phyloP scores from a whole-genome alignment of 2,329 filamentous ascomycete genomes.

The Claviceps sorghi region DNA sequence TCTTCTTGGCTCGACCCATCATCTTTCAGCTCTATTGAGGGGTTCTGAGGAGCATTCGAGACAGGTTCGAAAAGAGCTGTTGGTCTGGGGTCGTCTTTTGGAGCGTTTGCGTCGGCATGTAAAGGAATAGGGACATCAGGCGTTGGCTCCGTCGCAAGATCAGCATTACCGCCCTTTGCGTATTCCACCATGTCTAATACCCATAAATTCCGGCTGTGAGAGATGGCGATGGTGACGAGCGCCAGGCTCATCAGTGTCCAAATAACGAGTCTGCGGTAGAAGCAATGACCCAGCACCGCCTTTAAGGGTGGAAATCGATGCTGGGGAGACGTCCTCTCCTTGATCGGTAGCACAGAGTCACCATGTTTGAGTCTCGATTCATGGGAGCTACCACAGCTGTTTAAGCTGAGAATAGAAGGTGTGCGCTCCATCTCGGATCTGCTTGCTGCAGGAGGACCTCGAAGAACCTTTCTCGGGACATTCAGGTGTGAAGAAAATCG shows the following conservation, averaged over 20 bases:
- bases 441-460: background rate
- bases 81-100: background rate
- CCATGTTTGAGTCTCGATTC: slow-evolving; percentile 16
- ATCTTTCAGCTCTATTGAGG: slow-evolving; percentile 10
- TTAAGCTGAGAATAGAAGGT: slow-evolving; percentile 19
- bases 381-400: slow-evolving; percentile 21
- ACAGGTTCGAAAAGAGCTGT: background rate
- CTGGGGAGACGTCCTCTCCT: slow-evolving; percentile 18
- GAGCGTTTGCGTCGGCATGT: background rate
- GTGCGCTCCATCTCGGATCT: slow-evolving; percentile 13
- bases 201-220: slow-evolving; percentile 16
- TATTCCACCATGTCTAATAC: slow-evolving; percentile 4
- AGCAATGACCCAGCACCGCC: slow-evolving; percentile 33
- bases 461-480: background rate
- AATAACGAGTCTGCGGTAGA: slow-evolving; percentile 37
- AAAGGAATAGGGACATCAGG: background rate
- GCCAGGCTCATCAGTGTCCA: slow-evolving; percentile 30
- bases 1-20: slow-evolving; percentile 13
- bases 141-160: background rate
- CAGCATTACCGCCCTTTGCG: background rate
- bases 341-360: slow-evolving; percentile 21
- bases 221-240: slow-evolving; percentile 28
- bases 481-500: background rate
- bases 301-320: slow-evolving; percentile 27
- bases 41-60: background rate